Conservation (phyloP, 2,329 filamentous ascomycete species). For the Ophiocordyceps camponoti-floridani region DNA sequence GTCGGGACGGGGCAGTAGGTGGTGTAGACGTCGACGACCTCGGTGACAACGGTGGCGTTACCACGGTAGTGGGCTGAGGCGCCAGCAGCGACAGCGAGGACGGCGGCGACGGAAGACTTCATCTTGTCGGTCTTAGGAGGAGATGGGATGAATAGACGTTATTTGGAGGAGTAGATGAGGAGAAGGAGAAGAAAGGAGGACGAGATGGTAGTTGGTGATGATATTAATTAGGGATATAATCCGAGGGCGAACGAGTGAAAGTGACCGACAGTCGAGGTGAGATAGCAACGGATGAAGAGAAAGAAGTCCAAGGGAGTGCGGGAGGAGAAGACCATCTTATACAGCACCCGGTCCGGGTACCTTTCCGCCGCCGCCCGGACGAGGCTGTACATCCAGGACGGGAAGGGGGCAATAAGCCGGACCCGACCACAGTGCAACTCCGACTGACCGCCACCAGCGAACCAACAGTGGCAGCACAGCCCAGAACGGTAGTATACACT, state of each 20-base stretch:
- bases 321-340: background rate
- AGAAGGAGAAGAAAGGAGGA: background rate
- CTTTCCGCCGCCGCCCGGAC: background rate
- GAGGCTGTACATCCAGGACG: conserved; percentile 19
- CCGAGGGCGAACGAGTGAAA: background rate
- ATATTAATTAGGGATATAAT: too few species aligned
- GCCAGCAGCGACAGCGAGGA: conserved; percentile 33
- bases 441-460: background rate
- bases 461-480: background rate
- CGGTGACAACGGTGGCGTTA: conserved; percentile 41
- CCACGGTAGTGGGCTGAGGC: conserved; percentile 20
- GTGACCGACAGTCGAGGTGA: background rate
- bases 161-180: too few species aligned
- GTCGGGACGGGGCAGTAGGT: conserved; percentile 59
- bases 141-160: too few species aligned
- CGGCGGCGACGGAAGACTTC: conserved; percentile 40
- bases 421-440: background rate
- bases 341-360: background rate
- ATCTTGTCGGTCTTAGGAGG: conserved; percentile 35
- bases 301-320: background rate
- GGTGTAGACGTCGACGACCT: conserved; percentile 46
- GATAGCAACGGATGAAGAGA: background rate
- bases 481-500: too few species aligned
- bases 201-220: too few species aligned
- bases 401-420: background rate